Conservation (phyloP, 768 basidiomycete species). For the Tylopilus vinaceipallidus region DNA sequence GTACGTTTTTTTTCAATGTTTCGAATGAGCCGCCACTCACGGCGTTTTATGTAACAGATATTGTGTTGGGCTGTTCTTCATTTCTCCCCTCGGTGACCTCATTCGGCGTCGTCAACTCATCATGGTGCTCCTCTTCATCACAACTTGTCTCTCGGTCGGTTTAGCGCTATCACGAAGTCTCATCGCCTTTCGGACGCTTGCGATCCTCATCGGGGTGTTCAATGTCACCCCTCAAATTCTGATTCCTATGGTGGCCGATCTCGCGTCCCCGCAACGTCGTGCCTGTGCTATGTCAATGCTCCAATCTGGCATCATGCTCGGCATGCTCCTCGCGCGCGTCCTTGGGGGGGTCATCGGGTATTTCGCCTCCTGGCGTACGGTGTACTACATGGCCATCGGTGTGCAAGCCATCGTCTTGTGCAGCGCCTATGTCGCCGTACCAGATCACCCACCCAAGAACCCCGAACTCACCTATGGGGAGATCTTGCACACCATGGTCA, state of each 20-base stretch:
- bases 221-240: slow-evolving; percentile 41
- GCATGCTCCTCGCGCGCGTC: slow-evolving; percentile 32
- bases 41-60: background rate
- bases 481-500: slow-evolving; percentile 39
- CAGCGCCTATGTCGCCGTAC: slow-evolving; percentile 34
- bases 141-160: slow-evolving; percentile 39
- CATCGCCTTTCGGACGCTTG: slow-evolving; percentile 32
- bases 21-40: background rate
- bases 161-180: slow-evolving; percentile 37
- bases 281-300: slow-evolving; percentile 31
- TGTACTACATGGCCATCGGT: slow-evolving; percentile 43
- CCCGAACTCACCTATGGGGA: slow-evolving; percentile 35
- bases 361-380: slow-evolving; percentile 39
- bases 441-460: slow-evolving; percentile 42
- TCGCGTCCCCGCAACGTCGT: slow-evolving; percentile 33
- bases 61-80: slow-evolving; percentile 38
- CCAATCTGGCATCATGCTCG: slow-evolving; percentile 29
- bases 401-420: slow-evolving; percentile 29
- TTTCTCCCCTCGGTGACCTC: slow-evolving; percentile 47
- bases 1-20: slow-evolving; percentile 32
- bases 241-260: slow-evolving; percentile 46
- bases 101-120: slow-evolving; percentile 43
- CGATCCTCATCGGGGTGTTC: slow-evolving; percentile 37
- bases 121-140: slow-evolving; percentile 33
- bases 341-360: slow-evolving; percentile 40